These are phyloP conservation scores for Candida easanensis DNA, from an alignment of 805 yeast genomes.

Conservation along the genomic window DNA sequence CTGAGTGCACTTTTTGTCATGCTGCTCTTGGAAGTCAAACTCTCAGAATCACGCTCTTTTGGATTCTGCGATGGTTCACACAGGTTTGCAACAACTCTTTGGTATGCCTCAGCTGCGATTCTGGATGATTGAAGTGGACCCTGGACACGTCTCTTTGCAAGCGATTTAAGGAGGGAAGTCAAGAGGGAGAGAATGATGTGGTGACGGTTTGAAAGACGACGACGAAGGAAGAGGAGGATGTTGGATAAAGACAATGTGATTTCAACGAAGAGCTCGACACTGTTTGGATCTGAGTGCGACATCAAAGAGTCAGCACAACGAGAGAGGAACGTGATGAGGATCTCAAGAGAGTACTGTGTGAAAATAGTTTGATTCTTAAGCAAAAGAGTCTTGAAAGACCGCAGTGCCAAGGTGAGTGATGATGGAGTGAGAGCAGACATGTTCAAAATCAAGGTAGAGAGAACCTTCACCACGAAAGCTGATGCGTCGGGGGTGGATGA, in stretches of 20 bases:
- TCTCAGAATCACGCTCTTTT: conserved; percentile 30
- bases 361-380: conserved; percentile 54
- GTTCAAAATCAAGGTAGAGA: conserved; percentile 14
- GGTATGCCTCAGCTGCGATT: conserved; percentile 46
- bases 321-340: conserved; percentile 41
- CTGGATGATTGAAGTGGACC: conserved; percentile 18
- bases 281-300: neutral
- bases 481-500: conserved; percentile 12
- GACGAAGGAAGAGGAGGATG: conserved; percentile 65
- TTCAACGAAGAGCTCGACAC: conserved; percentile 24
- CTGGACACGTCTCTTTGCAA: conserved; percentile 32
- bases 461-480: conserved; percentile 13
- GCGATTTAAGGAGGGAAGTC: conserved; percentile 46
- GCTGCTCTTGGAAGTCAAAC: conserved; percentile 53
- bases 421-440: conserved; percentile 2
- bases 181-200: conserved; percentile 57
- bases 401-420: neutral
- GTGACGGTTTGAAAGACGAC: conserved; percentile 66
- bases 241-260: conserved; percentile 54
- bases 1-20: conserved; percentile 59
- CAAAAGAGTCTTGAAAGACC: conserved; percentile 39
- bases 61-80: conserved; percentile 61
- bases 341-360: conserved; percentile 65
- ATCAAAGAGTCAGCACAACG: conserved; percentile 20
- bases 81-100: conserved; percentile 57